A percentile compares a stretch with the other conserved stretches of the same genome.
phyloP scores from a whole-genome alignment of 192 early-diverging fungal genomes.

The Bifiguratus adelaidae region DNA sequence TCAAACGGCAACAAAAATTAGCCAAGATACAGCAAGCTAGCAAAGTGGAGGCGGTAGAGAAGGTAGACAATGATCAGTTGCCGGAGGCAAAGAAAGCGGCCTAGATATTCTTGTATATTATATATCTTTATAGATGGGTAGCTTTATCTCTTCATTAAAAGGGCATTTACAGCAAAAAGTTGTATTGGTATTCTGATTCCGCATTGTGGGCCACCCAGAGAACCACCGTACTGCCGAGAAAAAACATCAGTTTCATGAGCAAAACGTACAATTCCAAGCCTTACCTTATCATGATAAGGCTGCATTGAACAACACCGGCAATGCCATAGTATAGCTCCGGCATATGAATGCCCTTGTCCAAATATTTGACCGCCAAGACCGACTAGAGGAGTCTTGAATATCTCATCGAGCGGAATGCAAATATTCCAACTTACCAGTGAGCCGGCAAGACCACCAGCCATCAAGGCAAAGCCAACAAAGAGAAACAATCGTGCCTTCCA shows the following conservation, averaged over 20 bases:
- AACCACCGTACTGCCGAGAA: conserved; percentile 17
- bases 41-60: too few relatives aligned
- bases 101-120: too few relatives aligned
- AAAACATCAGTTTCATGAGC: not conserved
- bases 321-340: conserved; percentile 11
- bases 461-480: conserved; percentile 48
- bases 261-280: not conserved
- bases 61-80: too few relatives aligned
- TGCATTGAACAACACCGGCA: conserved; percentile 5
- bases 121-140: too few relatives aligned
- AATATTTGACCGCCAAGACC: conserved; percentile 11
- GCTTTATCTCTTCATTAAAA: too few relatives aligned
- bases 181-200: conserved; percentile 15
- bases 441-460: conserved; percentile 48
- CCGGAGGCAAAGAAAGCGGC: too few relatives aligned
- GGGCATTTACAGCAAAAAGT: conserved; percentile 11
- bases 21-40: conserved; percentile 9
- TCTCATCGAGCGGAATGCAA: not conserved
- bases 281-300: conserved; percentile 11
- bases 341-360: conserved; percentile 3
- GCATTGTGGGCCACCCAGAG: conserved; percentile 27
- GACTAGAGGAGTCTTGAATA: conserved; percentile 1
- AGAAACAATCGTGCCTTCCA: conserved; percentile 38
- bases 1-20: conserved; percentile 45
- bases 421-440: conserved; percentile 38